Evolutionary conservation across 768 basidiomycete species (phyloP).

Genomic region (Hygrophorus russula): DNA sequence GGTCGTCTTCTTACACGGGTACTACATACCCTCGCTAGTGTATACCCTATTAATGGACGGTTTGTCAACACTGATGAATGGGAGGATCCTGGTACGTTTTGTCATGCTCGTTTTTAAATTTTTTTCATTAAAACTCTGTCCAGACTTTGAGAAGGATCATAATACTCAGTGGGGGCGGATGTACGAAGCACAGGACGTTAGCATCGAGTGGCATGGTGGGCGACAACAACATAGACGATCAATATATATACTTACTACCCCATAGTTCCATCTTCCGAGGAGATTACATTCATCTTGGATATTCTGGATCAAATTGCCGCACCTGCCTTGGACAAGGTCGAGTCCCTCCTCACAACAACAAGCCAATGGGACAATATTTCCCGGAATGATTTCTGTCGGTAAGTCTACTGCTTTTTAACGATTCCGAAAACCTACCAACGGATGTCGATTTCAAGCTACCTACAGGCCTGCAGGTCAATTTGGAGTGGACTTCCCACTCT

Average conservation of each 20-base stretch:
- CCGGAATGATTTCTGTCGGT: conserved; percentile 83
- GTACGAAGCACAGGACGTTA: conserved; percentile 68
- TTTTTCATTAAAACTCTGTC: background rate
- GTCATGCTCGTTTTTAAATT: too few relatives aligned
- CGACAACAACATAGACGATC: background rate
- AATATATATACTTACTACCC: conserved; percentile 4
- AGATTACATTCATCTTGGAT: conserved; percentile 72
- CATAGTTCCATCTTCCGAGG: conserved; percentile 49
- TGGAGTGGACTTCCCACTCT: conserved; percentile 73
- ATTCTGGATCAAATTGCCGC: conserved; percentile 58
- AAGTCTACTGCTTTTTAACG: conserved; percentile 10
- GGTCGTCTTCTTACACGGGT: conserved; percentile 70
- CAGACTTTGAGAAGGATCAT: conserved; percentile 56
- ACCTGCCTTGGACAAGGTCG: conserved; percentile 59
- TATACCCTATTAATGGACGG: conserved; percentile 68
- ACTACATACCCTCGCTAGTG: conserved; percentile 60
- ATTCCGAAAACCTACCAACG: background rate
- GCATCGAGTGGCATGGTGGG: conserved; percentile 82
- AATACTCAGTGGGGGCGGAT: conserved; percentile 70
- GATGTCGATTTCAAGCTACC: conserved; percentile 28
- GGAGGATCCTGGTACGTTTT: conserved; percentile 53
- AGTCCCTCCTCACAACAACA: conserved; percentile 43
- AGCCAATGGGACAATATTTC: conserved; percentile 52
- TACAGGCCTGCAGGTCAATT: conserved; percentile 62
- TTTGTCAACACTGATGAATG: conserved; percentile 80